These are phyloP conservation scores for Pythium guiyangense DNA, from an alignment of 352 stramenopile species.

Conservation along the genomic window DNA sequence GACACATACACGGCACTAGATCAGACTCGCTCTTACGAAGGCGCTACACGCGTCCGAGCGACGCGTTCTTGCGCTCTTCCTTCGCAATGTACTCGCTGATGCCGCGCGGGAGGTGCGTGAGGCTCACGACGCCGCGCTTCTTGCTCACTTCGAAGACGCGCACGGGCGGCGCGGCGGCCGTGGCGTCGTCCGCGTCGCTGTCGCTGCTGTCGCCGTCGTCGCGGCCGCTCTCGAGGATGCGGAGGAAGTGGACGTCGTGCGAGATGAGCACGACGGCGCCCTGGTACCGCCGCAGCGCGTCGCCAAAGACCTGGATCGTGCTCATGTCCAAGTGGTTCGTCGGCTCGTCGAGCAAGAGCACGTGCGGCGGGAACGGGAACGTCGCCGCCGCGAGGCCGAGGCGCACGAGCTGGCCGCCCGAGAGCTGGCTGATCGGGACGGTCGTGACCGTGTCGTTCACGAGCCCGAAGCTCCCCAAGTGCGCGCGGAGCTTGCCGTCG, in stretches of 20 bases:
- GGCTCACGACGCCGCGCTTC: slow-evolving; percentile 35
- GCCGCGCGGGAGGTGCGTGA: slow-evolving; percentile 21
- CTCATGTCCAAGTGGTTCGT: slow-evolving; percentile 95
- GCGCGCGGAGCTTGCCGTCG: slow-evolving; percentile 34
- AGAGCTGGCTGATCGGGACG: slow-evolving; percentile 35
- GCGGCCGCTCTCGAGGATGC: slow-evolving; percentile 23
- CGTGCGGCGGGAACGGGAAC: slow-evolving; percentile 86
- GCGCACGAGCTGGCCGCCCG: slow-evolving; percentile 47
- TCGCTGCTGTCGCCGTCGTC: not conserved
- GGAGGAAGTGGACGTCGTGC: slow-evolving; percentile 57
- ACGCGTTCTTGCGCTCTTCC: slow-evolving; percentile 40
- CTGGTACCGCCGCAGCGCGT: slow-evolving; percentile 49
- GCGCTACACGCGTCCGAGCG: slow-evolving; percentile 27
- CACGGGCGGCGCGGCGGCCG: slow-evolving; percentile 11
- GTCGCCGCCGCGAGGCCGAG: slow-evolving; percentile 44
- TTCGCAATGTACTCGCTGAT: slow-evolving; percentile 38
- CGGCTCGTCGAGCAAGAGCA: slow-evolving; percentile 95
- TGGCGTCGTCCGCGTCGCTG: slow-evolving; percentile 10
- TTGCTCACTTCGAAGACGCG: slow-evolving; percentile 49
- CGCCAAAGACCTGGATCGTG: slow-evolving; percentile 69
- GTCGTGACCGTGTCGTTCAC: slow-evolving; percentile 22
- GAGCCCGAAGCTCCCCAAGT: slow-evolving; percentile 51
- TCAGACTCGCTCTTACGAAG: not conserved
- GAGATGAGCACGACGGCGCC: slow-evolving; percentile 62
- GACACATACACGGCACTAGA: not conserved